These are phyloP conservation scores for Dendrobium huoshanense DNA, from an alignment of 106 monocot species.

Conservation along the genomic window DNA sequence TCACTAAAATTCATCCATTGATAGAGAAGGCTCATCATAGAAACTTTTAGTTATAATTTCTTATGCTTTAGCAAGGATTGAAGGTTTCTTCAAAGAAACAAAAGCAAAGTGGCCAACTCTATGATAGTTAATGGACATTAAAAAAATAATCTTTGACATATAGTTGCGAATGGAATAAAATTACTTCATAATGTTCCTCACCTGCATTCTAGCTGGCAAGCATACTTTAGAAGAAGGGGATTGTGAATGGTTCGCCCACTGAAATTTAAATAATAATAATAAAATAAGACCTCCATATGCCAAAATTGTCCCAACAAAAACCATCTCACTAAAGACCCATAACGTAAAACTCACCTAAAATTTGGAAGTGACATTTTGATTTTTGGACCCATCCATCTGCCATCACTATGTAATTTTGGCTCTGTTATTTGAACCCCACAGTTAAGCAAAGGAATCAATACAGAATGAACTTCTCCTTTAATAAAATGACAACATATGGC, in stretches of 20 bases:
- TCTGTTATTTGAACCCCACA: slow-evolving; percentile 25
- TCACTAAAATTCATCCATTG: too few relatives aligned
- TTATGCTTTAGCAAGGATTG: too few relatives aligned
- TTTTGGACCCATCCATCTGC: slow-evolving; percentile 51
- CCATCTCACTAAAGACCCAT: background rate
- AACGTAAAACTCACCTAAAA: slow-evolving; percentile 53
- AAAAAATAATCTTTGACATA: too few relatives aligned
- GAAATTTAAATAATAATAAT: slow-evolving; percentile 18
- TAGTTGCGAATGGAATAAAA: background rate
- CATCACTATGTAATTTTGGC: slow-evolving; percentile 23
- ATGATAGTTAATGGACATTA: too few relatives aligned
- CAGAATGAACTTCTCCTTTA: background rate
- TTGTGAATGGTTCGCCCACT: slow-evolving; percentile 76
- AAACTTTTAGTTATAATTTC: too few relatives aligned
- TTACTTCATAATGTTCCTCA: slow-evolving; percentile 7
- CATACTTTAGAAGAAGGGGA: slow-evolving; percentile 78
- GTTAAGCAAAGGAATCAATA: background rate
- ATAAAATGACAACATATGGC: background rate
- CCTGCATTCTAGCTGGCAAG: slow-evolving; percentile 93
- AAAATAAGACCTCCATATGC: slow-evolving; percentile 5
- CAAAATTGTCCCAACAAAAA: background rate
- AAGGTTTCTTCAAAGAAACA: too few relatives aligned
- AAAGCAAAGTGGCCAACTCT: too few relatives aligned
- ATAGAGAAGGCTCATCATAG: too few relatives aligned
- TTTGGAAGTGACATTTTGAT: slow-evolving; percentile 93